Percentiles rank a stretch among this genome's conserved stretches.
Evolutionary conservation across 2,329 filamentous ascomycete species (phyloP).

Genomic region (Xylariaceae sp.): DNA sequence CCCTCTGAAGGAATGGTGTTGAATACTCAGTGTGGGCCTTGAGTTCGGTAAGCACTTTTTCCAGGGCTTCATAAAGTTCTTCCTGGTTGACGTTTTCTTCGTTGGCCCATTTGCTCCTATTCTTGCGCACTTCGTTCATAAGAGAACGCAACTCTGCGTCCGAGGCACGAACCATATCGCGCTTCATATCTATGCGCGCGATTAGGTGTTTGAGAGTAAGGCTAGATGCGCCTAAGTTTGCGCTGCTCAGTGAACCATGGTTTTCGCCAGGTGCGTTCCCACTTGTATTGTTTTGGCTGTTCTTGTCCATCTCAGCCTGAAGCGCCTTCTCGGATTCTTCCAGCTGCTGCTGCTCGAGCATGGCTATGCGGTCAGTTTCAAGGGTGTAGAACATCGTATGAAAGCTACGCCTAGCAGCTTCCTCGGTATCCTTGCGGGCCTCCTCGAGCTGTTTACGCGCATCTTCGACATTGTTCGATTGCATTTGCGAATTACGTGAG

Average conservation of each 20-base stretch:
- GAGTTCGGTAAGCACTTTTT: constrained; percentile 94
- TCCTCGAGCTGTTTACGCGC: constrained; percentile 90
- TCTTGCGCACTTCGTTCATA: constrained; percentile 97
- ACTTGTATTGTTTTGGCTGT: constrained; percentile 46
- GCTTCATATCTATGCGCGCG: constrained; percentile 87
- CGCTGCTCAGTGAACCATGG: constrained; percentile 84
- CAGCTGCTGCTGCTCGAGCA: constrained; percentile 94
- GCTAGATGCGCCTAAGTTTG: constrained; percentile 92
- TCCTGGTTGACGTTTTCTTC: constrained; percentile 97
- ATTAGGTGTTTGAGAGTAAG: constrained; percentile 96
- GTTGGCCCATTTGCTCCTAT: constrained; percentile 97
- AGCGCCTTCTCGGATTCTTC: constrained; percentile 96
- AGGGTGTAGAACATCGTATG: constrained; percentile 92
- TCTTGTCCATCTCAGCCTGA: constrained; percentile 85
- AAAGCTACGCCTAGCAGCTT: constrained; percentile 83
- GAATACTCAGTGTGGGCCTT: constrained; percentile 98
- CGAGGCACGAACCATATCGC: constrained; percentile 82
- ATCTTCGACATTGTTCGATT: constrained; percentile 72
- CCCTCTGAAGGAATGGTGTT: constrained; percentile 86
- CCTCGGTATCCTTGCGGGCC: constrained; percentile 83
- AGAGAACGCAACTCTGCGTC: constrained; percentile 87
- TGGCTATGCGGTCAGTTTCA: constrained; percentile 90
- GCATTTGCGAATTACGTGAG: constrained; percentile 36
- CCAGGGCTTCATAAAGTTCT: constrained; percentile 91
- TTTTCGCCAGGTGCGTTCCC: constrained; percentile 53